Base-by-base conservation (phyloP, 1,284 basidiomycete species). In the Vanrija pseudolonga region DNA sequence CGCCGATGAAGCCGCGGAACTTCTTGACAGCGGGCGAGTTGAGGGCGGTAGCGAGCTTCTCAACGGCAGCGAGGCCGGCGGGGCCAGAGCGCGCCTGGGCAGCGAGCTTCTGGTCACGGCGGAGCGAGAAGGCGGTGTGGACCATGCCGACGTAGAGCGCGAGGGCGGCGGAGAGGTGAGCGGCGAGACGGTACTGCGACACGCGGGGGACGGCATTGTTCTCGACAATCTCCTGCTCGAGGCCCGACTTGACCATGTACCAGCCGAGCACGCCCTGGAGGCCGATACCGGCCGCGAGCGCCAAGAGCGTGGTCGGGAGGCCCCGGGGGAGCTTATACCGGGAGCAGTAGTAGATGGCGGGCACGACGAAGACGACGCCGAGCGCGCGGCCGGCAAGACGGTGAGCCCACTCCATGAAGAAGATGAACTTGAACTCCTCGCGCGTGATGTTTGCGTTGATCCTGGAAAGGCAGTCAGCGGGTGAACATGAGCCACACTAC, bases 161-260 rank as follows among this genome's bases (percentile, higher is more conserved):
- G 62, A 99, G 83, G 0, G 96, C 96, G 46, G 91, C 83, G 17
- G 89, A 88, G 14, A 98, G 82, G 75, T 99, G 96, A 23, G 93
- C 89, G 0, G 95, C 95, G 17, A 99, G 84, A 8, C 96, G 83
- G 77, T 98, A 98, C 73, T 98, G 96, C 36, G 90, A 94, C 15
- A 99, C 96, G 2, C 96, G 86, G 1, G 96, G 91, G 9, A 93
- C 86, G 14, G 86, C 85, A 15, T 89, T 89, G 18, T 82, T 87
- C 12, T 85, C 83, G 77, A 96, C 80, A 54, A 92, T 80, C 18
- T 88, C 82, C 55, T 90, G 84, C 65, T 92, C 88, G 12, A 99
- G 80, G 1, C 96, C 96, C 11, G 91, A 95, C 72, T 96, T 90
- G 58, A 99, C 96, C 96, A 99, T 99, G 80, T 96, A 96, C 96